phyloP scores from a whole-genome alignment of 768 basidiomycete species.

The Auricularia sp. region DNA sequence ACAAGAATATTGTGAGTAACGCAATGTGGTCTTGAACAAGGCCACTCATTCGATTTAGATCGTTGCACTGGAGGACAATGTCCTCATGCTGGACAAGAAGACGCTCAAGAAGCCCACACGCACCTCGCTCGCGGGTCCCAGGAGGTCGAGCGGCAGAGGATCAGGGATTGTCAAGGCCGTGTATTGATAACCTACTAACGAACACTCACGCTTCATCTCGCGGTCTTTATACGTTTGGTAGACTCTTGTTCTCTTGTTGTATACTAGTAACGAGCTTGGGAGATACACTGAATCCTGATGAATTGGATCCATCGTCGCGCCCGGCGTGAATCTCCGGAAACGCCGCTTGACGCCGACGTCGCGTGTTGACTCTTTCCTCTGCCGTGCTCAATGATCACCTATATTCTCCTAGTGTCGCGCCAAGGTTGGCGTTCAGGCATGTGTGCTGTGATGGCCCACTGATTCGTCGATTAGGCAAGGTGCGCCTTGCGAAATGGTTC shows the following conservation, averaged over 20 bases:
- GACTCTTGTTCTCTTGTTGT: neutral
- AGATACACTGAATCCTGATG: neutral
- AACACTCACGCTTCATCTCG: neutral
- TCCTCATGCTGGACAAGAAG: constrained; percentile 91
- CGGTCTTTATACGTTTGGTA: neutral
- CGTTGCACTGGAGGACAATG: constrained; percentile 90
- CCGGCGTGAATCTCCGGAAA: neutral
- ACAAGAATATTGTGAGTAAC: constrained; percentile 80
- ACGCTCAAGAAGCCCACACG: constrained; percentile 75
- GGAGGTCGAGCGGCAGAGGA: constrained; percentile 14
- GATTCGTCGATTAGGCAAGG: constrained; percentile 52
- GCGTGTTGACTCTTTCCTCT: neutral
- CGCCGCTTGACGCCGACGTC: neutral
- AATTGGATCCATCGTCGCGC: neutral
- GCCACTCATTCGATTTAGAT: constrained; percentile 42
- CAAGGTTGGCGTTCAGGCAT: constrained; percentile 45
- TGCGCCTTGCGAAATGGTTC: constrained; percentile 95
- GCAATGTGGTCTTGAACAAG: neutral
- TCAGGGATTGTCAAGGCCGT: constrained; percentile 20
- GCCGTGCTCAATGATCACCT: constrained; percentile 62
- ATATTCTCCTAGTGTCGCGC: constrained; percentile 85
- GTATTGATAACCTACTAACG: constrained; percentile 10
- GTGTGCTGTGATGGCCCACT: neutral
- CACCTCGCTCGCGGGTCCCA: constrained; percentile 22
- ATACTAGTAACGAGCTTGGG: neutral